Evolutionary conservation across 2,329 filamentous ascomycete genomes (phyloP), one percentile per base, ranked within the genome.

Genomic region (Thielaviopsis punctulata): DNA sequence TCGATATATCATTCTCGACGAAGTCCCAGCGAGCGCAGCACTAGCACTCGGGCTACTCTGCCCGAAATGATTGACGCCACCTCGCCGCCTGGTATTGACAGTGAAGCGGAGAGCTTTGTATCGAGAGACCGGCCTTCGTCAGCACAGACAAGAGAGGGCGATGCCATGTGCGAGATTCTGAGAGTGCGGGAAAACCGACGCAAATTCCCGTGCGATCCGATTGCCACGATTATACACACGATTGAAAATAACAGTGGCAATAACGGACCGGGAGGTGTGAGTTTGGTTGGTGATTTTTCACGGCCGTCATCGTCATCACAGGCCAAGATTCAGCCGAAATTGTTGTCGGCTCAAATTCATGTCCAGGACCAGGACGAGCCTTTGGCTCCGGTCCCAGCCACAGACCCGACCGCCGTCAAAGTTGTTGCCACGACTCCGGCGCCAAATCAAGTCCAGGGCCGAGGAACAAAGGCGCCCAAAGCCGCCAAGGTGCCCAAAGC

Each of bases 91-190:
- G 30, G 30, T 9, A 12, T 33, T 33, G 30, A 33, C 10, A 81
- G 77, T 59, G 78, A 81, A 55, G 69, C 73, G 0, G 77, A 81
- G 62, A 79, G 75, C 6, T 66, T 33, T 33, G 30, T 33, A 12
- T 33, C 30, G 3, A 33, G 30, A 33, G 30, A 33, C 30, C 30
- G 30, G 30, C 30, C 30, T 33, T 56, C 64, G 13, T 44, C 41
- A 19, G 18, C 41, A 19, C 59, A 62, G 27, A 61, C 65, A 44
- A 64, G 67, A 47, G 64, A 68, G 1, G 74, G 77, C 9, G 76
- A 82, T 61, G 79, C 79, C 2, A 68, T 74, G 7, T 77, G 72
- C 58, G 79, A 80, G 60, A 65, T 82, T 45, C 71, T 73, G 19
- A 80, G 76, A 60, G 66, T 82, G 25, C 68, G 75, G 23, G 71